phyloP scores from a whole-genome alignment of 2,329 filamentous ascomycete genomes.

The Fusarium aywerte region DNA sequence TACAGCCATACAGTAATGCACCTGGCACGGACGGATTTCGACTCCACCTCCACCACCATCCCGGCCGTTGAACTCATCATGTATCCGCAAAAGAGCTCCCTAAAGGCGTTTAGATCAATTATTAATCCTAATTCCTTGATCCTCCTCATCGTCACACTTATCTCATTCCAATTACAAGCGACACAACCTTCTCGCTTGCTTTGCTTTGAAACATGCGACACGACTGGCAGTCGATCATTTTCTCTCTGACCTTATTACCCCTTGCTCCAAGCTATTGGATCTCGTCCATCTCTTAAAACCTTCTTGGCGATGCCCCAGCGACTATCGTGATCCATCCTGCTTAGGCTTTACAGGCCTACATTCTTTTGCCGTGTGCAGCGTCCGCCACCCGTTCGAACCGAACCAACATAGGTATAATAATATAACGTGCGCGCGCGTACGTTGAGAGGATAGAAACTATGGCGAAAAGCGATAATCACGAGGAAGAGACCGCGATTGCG shows the following conservation, averaged over 20 bases:
- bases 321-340: conserved; percentile 18
- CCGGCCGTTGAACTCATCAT: conserved; percentile 39
- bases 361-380: conserved; percentile 20
- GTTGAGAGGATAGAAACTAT: conserved; percentile 11
- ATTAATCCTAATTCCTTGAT: conserved; percentile 34
- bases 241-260: neutral
- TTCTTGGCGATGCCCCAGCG: conserved; percentile 29
- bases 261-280: neutral
- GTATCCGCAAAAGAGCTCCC: conserved; percentile 29
- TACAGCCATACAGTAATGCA: neutral
- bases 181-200: conserved; percentile 22
- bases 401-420: neutral
- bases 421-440: neutral
- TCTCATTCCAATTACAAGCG: conserved; percentile 33
- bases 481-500: conserved; percentile 14
- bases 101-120: conserved; percentile 28
- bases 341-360: conserved; percentile 19
- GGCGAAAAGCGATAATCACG: conserved; percentile 9
- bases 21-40: conserved; percentile 9
- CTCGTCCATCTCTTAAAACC: conserved; percentile 4
- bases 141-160: conserved; percentile 37
- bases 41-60: conserved; percentile 39
- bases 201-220: conserved; percentile 26
- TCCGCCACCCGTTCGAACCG: neutral
- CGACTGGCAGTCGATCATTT: neutral